These are phyloP conservation scores for Extremus antarcticus DNA, from an alignment of 495 filamentous ascomycete genomes.

Conservation along the genomic window DNA sequence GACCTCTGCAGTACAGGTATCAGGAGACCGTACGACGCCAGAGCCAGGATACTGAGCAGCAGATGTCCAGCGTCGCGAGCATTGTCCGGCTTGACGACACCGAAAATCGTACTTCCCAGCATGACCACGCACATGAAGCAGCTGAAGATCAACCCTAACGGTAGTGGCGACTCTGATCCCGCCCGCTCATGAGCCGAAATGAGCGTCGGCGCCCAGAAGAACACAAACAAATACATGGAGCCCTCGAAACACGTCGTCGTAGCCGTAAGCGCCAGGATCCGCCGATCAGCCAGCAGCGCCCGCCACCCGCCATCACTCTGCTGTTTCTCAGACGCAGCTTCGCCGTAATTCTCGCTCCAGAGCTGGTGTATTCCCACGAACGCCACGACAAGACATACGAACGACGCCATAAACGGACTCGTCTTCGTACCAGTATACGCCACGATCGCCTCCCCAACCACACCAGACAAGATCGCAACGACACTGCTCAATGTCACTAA, in stretches of 20 bases:
- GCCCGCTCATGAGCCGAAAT: constrained; percentile 29
- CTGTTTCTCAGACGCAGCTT: constrained; percentile 2
- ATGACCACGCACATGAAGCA: constrained; percentile 47
- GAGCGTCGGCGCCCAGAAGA: constrained; percentile 45
- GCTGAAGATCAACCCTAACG: constrained; percentile 47
- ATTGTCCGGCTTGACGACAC: neutral
- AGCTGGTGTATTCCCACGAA: constrained; percentile 19
- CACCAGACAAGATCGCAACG: constrained; percentile 39
- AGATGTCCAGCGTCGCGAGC: constrained; percentile 7
- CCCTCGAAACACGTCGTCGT: constrained; percentile 45
- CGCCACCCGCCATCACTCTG: neutral
- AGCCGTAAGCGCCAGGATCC: constrained; percentile 36
- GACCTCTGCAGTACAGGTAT: neutral
- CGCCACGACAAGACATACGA: constrained; percentile 26
- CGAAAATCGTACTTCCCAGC: constrained; percentile 27
- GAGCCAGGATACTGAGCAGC: constrained; percentile 19
- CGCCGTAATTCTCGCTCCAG: constrained; percentile 39
- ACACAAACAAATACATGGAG: constrained; percentile 50
- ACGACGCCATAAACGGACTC: constrained; percentile 39
- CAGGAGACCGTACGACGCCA: neutral
- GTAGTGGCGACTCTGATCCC: constrained; percentile 26
- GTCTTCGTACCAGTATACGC: constrained; percentile 36
- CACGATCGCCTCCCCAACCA: constrained; percentile 33
- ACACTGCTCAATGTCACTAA: constrained; percentile 43
- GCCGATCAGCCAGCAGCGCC: constrained; percentile 22